Conservation (phyloP, 768 basidiomycete genomes). For the Pleurotus citrinopileatus region DNA sequence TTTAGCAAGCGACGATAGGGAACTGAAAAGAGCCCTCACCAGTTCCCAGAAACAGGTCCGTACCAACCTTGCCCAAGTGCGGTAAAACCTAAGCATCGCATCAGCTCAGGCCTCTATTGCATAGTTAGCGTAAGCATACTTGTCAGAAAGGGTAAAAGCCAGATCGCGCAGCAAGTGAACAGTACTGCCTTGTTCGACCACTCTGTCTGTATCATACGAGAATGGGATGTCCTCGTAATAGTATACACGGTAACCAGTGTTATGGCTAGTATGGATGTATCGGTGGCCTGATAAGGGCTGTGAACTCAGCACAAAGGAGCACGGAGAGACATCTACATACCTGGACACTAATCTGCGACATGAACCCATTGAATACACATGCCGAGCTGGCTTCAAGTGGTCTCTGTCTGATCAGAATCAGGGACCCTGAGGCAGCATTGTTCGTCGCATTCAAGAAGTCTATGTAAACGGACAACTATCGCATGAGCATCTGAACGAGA, state of each 20-base stretch:
- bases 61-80: conserved; percentile 16
- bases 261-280: conserved; percentile 15
- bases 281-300: conserved; percentile 13
- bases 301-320: not conserved
- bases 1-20: not conserved
- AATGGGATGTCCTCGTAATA: conserved; percentile 10
- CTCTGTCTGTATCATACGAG: not conserved
- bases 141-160: not conserved
- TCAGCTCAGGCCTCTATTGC: not conserved
- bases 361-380: conserved; percentile 7
- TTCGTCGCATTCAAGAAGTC: conserved; percentile 5
- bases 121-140: not conserved
- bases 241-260: conserved; percentile 15
- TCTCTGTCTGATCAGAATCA: conserved; percentile 9
- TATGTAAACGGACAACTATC: not conserved
- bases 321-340: not conserved
- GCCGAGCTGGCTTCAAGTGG: conserved; percentile 1
- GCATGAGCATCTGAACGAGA: not conserved
- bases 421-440: conserved; percentile 5
- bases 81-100: conserved; percentile 6
- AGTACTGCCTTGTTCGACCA: not conserved
- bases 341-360: conserved; percentile 9
- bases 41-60: conserved; percentile 16
- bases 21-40: conserved; percentile 4
- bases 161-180: not conserved